Base-by-base conservation (phyloP, 192 early-diverging fungal genomes). In the Coemansia sp. region DNA sequence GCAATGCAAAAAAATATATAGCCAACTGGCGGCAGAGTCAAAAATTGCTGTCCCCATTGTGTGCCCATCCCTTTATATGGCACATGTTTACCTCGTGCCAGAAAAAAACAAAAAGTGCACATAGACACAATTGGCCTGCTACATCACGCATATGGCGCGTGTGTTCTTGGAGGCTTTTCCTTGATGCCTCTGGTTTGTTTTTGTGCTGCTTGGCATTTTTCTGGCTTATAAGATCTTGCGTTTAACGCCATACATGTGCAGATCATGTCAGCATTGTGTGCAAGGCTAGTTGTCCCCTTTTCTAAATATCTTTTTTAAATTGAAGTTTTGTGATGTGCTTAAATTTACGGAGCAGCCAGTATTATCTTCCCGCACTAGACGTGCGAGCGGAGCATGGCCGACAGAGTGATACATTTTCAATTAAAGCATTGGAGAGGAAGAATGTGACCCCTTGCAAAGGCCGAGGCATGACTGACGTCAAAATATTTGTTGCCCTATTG, bases 191-290 rank as follows among this genome's bases (percentile, higher is more conserved):
- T 54, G 24, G 10, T 20, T 54, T 54, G 20, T 52, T 52, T 16
- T 31, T 57, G 20, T 8, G n/a, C 49, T 22, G 49, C 20, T 57
- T 15, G 20, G 33, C 29, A 57, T 33, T 33, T 57, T 33, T 34
- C 15, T 60, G 29, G 57, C 57, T 60, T 36, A 60, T 34, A 18
- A 36, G 33, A 36, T 60, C 31, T 60, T 36, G 31, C 31, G 16
- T 16, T 60, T 36, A 18, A 13, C 57, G 57, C 57, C 57, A 60
- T 60, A 60, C 57, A 60, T 34, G 47, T 57, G 29, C 29, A 60
- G 29, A 60, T 60, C 57, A 60, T 60, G 57, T 34, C 57, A 60
- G 13, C 57, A 60, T 60, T 60, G 57, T 60, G 22, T 52, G 52
- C 11, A 3, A 2, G 29, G 31, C 15, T 18, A 36, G 9, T 11